These are phyloP conservation scores for Phialemoniopsis sp. DNA, from an alignment of 2,329 filamentous ascomycete genomes.

Conservation along the genomic window DNA sequence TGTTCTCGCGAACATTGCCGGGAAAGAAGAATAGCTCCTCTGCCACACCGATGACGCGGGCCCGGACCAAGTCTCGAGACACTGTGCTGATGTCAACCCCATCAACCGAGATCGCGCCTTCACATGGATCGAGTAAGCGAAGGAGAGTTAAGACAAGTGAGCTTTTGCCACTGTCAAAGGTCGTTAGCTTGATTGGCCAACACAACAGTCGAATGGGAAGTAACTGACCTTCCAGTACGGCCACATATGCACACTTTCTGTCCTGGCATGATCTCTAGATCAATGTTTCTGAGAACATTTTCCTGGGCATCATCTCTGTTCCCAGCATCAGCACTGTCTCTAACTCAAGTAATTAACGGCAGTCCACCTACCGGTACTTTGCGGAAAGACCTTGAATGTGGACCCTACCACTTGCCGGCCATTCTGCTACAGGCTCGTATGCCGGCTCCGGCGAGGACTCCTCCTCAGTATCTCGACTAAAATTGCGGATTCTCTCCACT, in stretches of 20 bases:
- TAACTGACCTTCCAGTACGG: slow-evolving; percentile 22
- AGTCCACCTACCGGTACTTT: too few species aligned
- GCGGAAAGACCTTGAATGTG: too few species aligned
- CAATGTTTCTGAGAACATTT: slow-evolving; percentile 14
- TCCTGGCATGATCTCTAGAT: slow-evolving; percentile 19
- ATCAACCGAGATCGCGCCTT: slow-evolving; percentile 40
- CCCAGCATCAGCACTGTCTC: too few species aligned
- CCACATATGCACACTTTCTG: slow-evolving; percentile 29
- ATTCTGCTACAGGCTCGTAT: too few species aligned
- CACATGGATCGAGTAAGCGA: slow-evolving; percentile 37
- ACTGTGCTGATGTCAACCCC: slow-evolving; percentile 19
- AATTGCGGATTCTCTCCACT: slow-evolving; percentile 13
- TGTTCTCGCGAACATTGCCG: slow-evolving; percentile 44
- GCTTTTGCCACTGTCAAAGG: slow-evolving; percentile 16
- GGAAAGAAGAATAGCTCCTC: slow-evolving; percentile 47
- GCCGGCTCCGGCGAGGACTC: background rate
- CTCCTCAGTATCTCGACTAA: slow-evolving; percentile 6
- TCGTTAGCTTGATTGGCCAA: too few species aligned
- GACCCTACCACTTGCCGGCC: too few species aligned
- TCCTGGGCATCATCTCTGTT: too few species aligned
- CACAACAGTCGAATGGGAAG: background rate
- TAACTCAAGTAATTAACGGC: too few species aligned
- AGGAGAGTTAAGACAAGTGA: slow-evolving; percentile 32
- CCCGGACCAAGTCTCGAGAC: slow-evolving; percentile 18
- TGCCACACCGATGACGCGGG: slow-evolving; percentile 35